Base-by-base conservation (phyloP, 371 early-diverging fungal species). In the Mucor ambiguus region DNA sequence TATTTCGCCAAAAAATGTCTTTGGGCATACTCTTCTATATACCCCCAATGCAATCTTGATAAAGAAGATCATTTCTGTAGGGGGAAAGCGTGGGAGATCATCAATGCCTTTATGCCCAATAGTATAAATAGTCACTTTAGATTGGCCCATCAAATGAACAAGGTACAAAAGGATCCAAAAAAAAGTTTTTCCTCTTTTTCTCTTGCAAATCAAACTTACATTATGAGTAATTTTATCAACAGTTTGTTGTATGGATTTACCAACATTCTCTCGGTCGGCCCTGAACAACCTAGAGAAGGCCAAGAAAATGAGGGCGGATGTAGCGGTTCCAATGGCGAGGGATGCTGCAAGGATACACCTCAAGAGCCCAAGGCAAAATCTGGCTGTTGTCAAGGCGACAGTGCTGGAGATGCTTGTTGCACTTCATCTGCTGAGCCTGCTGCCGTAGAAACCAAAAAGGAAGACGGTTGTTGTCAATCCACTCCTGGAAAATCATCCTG, bases 221-320 rank as follows among this genome's bases (percentile, higher is more conserved):
- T 49, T 49, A 81, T 81, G 82, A 79, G 74, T 49, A 70, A 70
- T 48, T 69, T 81, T 33, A 60, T 82, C 46, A 77, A 82, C 56
- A 80, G 76, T 55, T 65, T 82, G 29, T 66, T 82, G 29, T 75
- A 73, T 52, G 74, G 77, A 33, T 78, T 82, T 59, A 73, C 75
- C 46, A 82, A 75, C 61, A 82, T 82, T 28, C 69, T 82, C 9
- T 75, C 80, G n/a, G 58, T 82, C 49, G 80, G 78, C 12, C 71
- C 77, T 37, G 80, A 78, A 26, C 35, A 30, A 10, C 67, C 74
- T 38, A 54, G 69, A 59, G 71, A 68, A 26, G 71, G 56, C 6
- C 22, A 49, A 26, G 44, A n/a, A 44, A 49, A 22, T 4, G 63
- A 66, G 4, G 32, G 49, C 11, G 59, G 67, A 22, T 68, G 73